Evolutionary conservation across 805 yeast species (phyloP), one percentile per base, ranked within the genome.

Genomic region (Hermanozyma aechmeae): DNA sequence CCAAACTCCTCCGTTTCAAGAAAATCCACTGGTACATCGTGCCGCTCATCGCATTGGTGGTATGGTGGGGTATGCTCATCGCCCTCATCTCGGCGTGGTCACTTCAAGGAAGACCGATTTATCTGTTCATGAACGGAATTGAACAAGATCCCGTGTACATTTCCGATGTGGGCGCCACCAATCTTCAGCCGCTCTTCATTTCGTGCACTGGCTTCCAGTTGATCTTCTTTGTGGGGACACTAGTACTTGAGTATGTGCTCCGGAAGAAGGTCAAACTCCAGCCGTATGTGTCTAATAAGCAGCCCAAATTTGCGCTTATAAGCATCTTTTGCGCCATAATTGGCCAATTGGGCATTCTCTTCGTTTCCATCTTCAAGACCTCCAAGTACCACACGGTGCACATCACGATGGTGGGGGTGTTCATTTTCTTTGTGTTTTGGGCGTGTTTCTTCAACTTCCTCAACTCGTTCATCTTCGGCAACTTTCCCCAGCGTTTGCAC

Each of bases 51-150:
- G 71, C 84, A 2, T 56, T 73, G 29, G 52, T 76, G 2, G 78
- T 76, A 11, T 87, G 96, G 96, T 81, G 86, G 75, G 95, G 82
- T 3, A 83, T 85, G 95, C 69, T 87, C 8, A 76, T 79, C 4
- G 83, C 95, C 4, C 59, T 89, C 71, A 48, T 87, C 39, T 51
- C 68, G 2, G 70, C 76, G 40, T 87, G 96, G 96, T 72, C 80
- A 2, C 68, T 62, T 3, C 84, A 83, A 46, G 96, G 95, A 2
- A 70, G 70, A 26, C 95, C 95, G 0, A 60, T 69, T 9, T 80
- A 82, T 47, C 50, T 61, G 31, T 76, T 75, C 39, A 68, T 74
- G 65, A 56, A 56, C 20, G 37, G 37, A 7, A 30, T 49, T 1
- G 35, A 55, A 3, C 73, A 65, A 39, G 44, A 55, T 20, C 71